A percentile compares a stretch with the other conserved stretches of the same genome.
Conservation (phyloP, 257 asterid genomes). For the Ilex aquifolium region DNA sequence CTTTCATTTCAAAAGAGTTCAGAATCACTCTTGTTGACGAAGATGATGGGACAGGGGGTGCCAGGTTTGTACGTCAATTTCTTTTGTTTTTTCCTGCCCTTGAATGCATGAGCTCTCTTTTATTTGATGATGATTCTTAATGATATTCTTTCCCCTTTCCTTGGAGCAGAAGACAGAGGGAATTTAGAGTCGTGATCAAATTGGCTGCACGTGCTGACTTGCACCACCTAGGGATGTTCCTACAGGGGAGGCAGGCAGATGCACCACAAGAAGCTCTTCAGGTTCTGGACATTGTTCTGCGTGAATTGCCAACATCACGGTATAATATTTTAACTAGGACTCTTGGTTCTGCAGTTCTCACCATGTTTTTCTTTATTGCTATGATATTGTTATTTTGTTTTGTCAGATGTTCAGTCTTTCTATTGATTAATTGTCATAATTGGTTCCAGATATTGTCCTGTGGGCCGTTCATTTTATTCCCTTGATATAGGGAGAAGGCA, state of each 20-base stretch:
- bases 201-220: constrained; percentile 89
- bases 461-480: constrained; percentile 84
- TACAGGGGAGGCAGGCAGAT: constrained; percentile 88
- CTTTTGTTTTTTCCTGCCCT: background rate
- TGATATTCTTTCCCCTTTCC: background rate
- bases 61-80: constrained; percentile 32
- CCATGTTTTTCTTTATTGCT: background rate
- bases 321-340: constrained; percentile 4
- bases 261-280: constrained; percentile 97
- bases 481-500: constrained; percentile 70
- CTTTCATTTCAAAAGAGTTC: constrained; percentile 69
- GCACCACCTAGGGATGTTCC: constrained; percentile 86
- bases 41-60: constrained; percentile 63
- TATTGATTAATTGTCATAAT: background rate
- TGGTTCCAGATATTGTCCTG: constrained; percentile 54
- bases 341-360: background rate
- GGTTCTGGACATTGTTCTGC: constrained; percentile 89
- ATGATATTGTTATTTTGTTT: background rate
- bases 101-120: background rate
- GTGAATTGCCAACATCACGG: constrained; percentile 80
- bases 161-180: constrained; percentile 64
- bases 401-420: background rate
- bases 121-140: background rate
- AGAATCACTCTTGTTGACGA: constrained; percentile 61
- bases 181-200: constrained; percentile 76